phyloP scores from a whole-genome alignment of 73 alveolate genomes.

The Uronychia setigera region DNA sequence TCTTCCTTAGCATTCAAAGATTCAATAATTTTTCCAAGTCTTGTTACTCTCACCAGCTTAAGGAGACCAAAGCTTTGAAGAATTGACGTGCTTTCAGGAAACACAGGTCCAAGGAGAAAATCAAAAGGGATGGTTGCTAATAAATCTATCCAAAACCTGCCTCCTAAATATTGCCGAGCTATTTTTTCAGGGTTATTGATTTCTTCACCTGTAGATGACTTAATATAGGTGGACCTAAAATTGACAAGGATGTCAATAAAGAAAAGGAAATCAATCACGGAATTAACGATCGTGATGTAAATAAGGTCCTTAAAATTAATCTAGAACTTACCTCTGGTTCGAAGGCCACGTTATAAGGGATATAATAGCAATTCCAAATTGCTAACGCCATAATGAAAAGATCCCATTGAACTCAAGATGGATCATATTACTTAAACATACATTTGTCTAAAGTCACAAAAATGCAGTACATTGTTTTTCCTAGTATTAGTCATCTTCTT shows the following conservation, averaged over 20 bases:
- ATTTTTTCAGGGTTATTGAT: constrained; percentile 13
- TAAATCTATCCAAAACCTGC: constrained; percentile 50
- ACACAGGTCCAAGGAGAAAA: not conserved
- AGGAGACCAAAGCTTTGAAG: constrained; percentile 48
- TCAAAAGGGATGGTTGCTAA: constrained; percentile 55
- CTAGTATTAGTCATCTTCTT: not conserved
- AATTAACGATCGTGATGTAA: not conserved
- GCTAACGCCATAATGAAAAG: not conserved
- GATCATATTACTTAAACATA: not conserved
- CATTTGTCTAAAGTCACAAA: not conserved
- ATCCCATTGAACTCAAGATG: not conserved
- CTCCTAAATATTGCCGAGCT: constrained; percentile 26
- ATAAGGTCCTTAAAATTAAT: not conserved
- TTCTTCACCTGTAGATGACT: constrained; percentile 51
- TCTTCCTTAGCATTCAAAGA: constrained; percentile 44
- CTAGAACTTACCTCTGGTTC: constrained; percentile 5
- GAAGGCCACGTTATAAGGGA: not conserved
- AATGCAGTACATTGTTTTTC: not conserved
- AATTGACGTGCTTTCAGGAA: not conserved
- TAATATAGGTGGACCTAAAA: constrained; percentile 48
- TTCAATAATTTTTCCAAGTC: constrained; percentile 55
- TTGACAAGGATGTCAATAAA: constrained; percentile 48
- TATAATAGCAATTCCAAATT: not conserved
- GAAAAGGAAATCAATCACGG: constrained; percentile 49
- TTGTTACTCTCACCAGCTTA: constrained; percentile 48